Evolutionary conservation across 164 flowering plant species (phyloP), one percentile per base, ranked within the genome.

Genomic region (Taxillus chinensis): DNA sequence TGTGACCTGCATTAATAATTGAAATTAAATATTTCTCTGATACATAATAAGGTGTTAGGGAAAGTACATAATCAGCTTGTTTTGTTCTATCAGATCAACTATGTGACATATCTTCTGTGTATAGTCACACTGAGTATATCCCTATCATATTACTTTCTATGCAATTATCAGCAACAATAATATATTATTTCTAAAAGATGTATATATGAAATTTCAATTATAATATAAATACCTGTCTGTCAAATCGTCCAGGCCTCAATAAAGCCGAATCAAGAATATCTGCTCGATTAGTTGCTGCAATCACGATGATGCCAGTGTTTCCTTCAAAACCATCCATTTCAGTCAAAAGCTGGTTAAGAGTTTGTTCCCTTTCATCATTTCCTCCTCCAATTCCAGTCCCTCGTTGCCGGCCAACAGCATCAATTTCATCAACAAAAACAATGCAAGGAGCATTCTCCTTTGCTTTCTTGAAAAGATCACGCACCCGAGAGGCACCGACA

Each of bases 311-410:
- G 62, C 96, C 96, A 54, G 92, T 90, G 72, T 90, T 87, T 63
- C 95, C 97, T 74, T 86, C 89, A 66, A 90, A 90, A 50, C 97
- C 95, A 75, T 90, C 97, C 97, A 90, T 90, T 78, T 90, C 97
- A 8, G 97, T 90, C 83, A 87, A 69, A 67, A 90, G 92, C 73
- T 90, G 97, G 74, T 90, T 87, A 46, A 90, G 86, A 41, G 96
- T 90, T 62, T 87, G 96, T 64, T 90, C 96, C 69, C 96, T 84
- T 71, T 90, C 97, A 77, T 90, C 97, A 69, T 90, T 90, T 39
- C 96, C 96, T 68, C 96, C 96, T 62, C 96, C 96, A 68, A 90
- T 86, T 41, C 96, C 93, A 27, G 95, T 78, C 41, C 95, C 95
- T 77, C 96, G 87, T 72, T 83, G 87, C 61, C 96, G 75, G 59